A percentile compares a stretch with the other conserved stretches of the same genome.
phyloP scores from a whole-genome alignment of 768 basidiomycete genomes.

The Wakefieldia striispora region DNA sequence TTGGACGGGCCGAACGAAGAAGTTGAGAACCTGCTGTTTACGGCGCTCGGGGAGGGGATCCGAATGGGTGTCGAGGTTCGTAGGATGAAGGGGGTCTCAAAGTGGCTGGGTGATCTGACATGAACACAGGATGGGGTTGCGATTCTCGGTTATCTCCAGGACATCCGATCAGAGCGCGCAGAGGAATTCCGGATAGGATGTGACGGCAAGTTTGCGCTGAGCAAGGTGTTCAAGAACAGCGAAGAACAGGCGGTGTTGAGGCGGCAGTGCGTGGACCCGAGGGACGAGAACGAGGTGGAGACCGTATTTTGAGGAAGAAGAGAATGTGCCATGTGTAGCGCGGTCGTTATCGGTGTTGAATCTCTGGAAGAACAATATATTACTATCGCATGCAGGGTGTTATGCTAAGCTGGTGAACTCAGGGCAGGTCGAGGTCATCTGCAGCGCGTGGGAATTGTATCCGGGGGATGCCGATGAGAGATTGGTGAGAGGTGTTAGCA shows the following conservation, averaged over 20 bases:
- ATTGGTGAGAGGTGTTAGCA: neutral
- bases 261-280: slow-evolving; percentile 18
- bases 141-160: slow-evolving; percentile 47
- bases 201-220: slow-evolving; percentile 51
- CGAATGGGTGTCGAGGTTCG: slow-evolving; percentile 49
- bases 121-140: slow-evolving; percentile 49
- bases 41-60: slow-evolving; percentile 42
- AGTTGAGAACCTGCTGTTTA: slow-evolving; percentile 58
- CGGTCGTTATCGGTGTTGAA: too few species aligned
- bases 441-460: slow-evolving; percentile 18
- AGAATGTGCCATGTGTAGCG: too few species aligned
- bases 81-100: neutral
- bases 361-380: too few species aligned
- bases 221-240: slow-evolving; percentile 62
- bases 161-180: slow-evolving; percentile 48
- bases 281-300: slow-evolving; percentile 23
- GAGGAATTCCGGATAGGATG: slow-evolving; percentile 64
- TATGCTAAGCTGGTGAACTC: slow-evolving; percentile 2
- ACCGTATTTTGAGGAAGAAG: slow-evolving; percentile 19
- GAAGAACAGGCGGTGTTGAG: slow-evolving; percentile 48
- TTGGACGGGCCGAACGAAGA: slow-evolving; percentile 54
- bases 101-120: neutral
- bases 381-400: too few species aligned
- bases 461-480: slow-evolving; percentile 21
- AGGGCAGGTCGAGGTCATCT: slow-evolving; percentile 25